phyloP scores from a whole-genome alignment of 2,329 filamentous ascomycete species.

The Fusarium udum region DNA sequence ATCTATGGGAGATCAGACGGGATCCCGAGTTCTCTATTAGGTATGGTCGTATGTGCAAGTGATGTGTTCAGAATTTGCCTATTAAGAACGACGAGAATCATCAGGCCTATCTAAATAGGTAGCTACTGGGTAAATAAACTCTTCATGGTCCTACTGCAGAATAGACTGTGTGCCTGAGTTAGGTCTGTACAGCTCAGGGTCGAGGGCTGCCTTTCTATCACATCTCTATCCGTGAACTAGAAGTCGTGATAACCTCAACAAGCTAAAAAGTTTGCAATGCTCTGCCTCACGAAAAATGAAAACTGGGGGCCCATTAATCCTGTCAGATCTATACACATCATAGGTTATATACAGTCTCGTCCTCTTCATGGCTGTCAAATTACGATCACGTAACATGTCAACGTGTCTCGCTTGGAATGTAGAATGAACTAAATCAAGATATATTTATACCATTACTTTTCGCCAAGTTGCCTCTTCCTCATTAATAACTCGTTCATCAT shows the following conservation, averaged over 20 bases:
- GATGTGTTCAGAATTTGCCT: background rate
- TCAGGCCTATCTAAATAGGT: background rate
- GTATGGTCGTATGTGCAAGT: conserved; percentile 1
- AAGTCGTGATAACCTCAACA: background rate
- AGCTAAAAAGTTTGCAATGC: background rate
- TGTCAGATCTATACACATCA: background rate
- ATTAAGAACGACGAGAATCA: background rate
- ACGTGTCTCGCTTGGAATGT: background rate
- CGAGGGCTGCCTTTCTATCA: background rate
- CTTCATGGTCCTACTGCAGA: background rate
- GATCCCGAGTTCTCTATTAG: conserved; percentile 1
- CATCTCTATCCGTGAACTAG: background rate
- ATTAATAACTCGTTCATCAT: background rate
- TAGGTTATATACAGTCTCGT: background rate
- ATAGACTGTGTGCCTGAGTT: too few relatives aligned
- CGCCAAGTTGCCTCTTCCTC: background rate
- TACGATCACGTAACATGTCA: background rate
- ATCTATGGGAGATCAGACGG: conserved; percentile 1
- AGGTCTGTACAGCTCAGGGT: background rate
- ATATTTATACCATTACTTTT: background rate
- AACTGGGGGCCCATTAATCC: too few relatives aligned
- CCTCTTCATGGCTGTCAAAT: background rate
- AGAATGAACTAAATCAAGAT: background rate
- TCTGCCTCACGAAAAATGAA: background rate
- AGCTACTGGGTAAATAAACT: background rate